Base-by-base conservation (phyloP, 345 rosid species). In the Carallia pectinifolia region DNA sequence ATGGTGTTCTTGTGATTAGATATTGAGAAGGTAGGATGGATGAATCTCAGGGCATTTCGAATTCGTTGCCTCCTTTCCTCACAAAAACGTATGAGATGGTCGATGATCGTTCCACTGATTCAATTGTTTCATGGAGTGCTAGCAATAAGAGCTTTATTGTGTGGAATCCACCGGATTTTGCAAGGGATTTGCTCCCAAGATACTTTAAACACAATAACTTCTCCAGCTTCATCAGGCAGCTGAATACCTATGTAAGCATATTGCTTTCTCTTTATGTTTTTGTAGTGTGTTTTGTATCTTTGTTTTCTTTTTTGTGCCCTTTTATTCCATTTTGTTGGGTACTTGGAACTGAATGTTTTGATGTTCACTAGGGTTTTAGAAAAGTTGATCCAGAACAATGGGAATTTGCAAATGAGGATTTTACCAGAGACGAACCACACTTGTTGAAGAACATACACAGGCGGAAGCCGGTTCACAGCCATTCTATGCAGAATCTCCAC, bases 221-320 rank as follows among this genome's bases (percentile, higher is more conserved):
- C 80, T 90, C 99, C 0, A 95, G 99, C 77, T 95, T 95, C 78
- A 89, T 92, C 81, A 89, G 98, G 44, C 99, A 96, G 86, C 98
- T 96, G 50, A 96, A 96, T 62, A 92, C 97, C 75, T 91, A 91
- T 81, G 97, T 91, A 83, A 86, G 89, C 53, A 66, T 13, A 56
- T 48, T 68, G 23, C 17, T 39, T 64, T 78, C 61, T 61, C 23
- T 23, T 66, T 19, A 44, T 34, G 1, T 34, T 60, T 17, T 2
- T 5, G 27, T 5, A 53, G 29, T 48, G 1, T 56, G 64, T 10
- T 27, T 19, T 17, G 16, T 2, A 18, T 31, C 31, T 19, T 37
- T 38, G 12, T 33, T 30, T 15, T 0, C 37, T 52, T 40, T 9
- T n/a, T 33, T 62, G 2, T 6, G 1, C 29, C 27, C 23, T 62